These are phyloP conservation scores for Cercospora sp. DNA, from an alignment of 2,329 filamentous ascomycete species.

Conservation along the genomic window DNA sequence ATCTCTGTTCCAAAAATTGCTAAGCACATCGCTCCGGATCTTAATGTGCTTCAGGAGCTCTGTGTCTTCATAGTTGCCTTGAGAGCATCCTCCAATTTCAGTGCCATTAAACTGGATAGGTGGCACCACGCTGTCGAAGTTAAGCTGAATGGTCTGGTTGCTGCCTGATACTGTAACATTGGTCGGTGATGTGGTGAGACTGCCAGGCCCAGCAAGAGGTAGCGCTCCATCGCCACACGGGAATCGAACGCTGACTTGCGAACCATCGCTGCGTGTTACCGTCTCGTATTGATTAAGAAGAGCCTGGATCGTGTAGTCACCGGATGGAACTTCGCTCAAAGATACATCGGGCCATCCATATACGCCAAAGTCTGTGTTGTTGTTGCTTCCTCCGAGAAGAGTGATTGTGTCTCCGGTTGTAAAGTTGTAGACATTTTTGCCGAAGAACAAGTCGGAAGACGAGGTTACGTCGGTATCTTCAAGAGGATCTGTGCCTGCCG, in stretches of 20 bases:
- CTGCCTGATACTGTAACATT: constrained; percentile 35
- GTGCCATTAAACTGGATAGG: constrained; percentile 34
- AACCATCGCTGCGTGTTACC: constrained; percentile 41
- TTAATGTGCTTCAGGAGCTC: constrained; percentile 40
- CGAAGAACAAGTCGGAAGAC: constrained; percentile 41
- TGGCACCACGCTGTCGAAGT: constrained; percentile 36
- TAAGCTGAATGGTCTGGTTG: constrained; percentile 36
- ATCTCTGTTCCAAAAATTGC: constrained; percentile 41
- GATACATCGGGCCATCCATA: constrained; percentile 41
- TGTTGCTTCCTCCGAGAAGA: constrained; percentile 36
- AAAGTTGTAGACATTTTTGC: constrained; percentile 40
- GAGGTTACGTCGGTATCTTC: constrained; percentile 40
- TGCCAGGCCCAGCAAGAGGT: constrained; percentile 38
- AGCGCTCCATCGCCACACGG: constrained; percentile 41
- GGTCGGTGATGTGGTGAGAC: constrained; percentile 31
- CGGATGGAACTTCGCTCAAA: constrained; percentile 35
- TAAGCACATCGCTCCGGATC: constrained; percentile 41
- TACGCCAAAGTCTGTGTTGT: constrained; percentile 33
- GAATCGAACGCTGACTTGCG: constrained; percentile 39
- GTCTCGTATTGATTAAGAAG: constrained; percentile 42
- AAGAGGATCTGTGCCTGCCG: constrained; percentile 39
- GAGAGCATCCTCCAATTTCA: constrained; percentile 42
- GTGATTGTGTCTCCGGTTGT: constrained; percentile 24
- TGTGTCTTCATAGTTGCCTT: constrained; percentile 43
- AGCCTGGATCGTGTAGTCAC: constrained; percentile 40